phyloP scores from a whole-genome alignment of 208 protist species.

The Phytomonas serpens region DNA sequence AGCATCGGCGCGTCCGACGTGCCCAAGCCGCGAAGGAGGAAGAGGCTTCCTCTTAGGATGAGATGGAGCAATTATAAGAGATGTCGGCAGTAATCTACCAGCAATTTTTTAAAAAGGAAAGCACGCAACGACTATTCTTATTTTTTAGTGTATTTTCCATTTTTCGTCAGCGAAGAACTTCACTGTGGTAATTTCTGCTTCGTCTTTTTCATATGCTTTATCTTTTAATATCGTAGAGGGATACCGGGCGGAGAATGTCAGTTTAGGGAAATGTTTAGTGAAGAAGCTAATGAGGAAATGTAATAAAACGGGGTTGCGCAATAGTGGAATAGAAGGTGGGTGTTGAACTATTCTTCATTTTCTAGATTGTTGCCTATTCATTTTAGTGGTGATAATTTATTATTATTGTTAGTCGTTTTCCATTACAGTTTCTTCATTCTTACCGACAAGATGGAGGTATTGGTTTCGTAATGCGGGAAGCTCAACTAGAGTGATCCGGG shows the following conservation, averaged over 20 bases:
- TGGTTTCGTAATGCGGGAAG: conserved; percentile 1
- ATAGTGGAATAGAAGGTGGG: neutral
- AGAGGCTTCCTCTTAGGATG: conserved; percentile 11
- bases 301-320: neutral
- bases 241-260: neutral
- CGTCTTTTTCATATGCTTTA: conserved; percentile 18
- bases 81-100: neutral
- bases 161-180: conserved; percentile 13
- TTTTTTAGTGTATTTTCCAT: conserved; percentile 12
- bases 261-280: conserved; percentile 4
- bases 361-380: conserved; percentile 7
- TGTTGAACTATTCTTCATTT: conserved; percentile 8
- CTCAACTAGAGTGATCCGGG: neutral
- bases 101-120: conserved; percentile 13
- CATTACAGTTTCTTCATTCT: neutral
- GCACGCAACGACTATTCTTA: conserved; percentile 11
- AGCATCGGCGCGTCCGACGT: conserved; percentile 36
- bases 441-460: conserved; percentile 3
- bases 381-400: conserved; percentile 16
- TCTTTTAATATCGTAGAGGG: conserved; percentile 9
- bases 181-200: conserved; percentile 11
- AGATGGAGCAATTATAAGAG: neutral
- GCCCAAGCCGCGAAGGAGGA: conserved; percentile 20
- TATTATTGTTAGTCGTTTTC: conserved; percentile 9
- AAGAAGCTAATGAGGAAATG: neutral